Percentiles rank a stretch among this genome's conserved stretches.
Evolutionary conservation across 768 basidiomycete species (phyloP).

Genomic region (Pleurotus cornucopiae): DNA sequence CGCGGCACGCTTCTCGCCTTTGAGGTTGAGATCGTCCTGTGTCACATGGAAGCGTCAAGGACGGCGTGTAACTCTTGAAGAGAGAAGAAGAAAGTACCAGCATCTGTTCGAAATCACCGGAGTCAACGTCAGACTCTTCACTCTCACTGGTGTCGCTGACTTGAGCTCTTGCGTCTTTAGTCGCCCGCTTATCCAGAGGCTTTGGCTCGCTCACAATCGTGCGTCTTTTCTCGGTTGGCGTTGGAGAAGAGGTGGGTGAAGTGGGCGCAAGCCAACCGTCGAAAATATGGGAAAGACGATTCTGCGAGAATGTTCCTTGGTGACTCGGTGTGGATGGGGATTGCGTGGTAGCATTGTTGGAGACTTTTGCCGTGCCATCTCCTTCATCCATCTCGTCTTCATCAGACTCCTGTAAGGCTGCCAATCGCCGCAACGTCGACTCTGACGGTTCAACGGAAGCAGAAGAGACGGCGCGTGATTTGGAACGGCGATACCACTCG

Average conservation of each 20-base stretch:
- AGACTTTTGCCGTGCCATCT: constrained; percentile 62
- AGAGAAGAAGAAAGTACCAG: constrained; percentile 44
- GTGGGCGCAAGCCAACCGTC: constrained; percentile 57
- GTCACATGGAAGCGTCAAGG: constrained; percentile 7
- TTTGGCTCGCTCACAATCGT: constrained; percentile 74
- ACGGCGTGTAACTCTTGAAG: neutral
- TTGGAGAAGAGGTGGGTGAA: constrained; percentile 32
- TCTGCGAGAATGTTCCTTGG: constrained; percentile 51
- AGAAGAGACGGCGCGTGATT: constrained; percentile 45
- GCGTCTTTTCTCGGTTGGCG: constrained; percentile 32
- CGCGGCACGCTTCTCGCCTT: constrained; percentile 58
- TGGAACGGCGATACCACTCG: constrained; percentile 75
- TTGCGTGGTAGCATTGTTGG: constrained; percentile 8
- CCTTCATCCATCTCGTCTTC: constrained; percentile 39
- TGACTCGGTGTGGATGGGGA: constrained; percentile 37
- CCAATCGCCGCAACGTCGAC: constrained; percentile 43
- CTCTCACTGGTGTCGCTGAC: constrained; percentile 20
- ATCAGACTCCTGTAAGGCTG: constrained; percentile 44
- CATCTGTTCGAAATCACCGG: constrained; percentile 59
- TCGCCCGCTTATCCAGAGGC: constrained; percentile 44
- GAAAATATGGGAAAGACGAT: constrained; percentile 62
- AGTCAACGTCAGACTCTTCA: constrained; percentile 35
- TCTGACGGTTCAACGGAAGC: constrained; percentile 44
- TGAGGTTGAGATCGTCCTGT: constrained; percentile 73
- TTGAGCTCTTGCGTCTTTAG: constrained; percentile 21